These are phyloP conservation scores for Hygrophoropsis aurantiaca DNA, from an alignment of 768 basidiomycete species.

Conservation along the genomic window DNA sequence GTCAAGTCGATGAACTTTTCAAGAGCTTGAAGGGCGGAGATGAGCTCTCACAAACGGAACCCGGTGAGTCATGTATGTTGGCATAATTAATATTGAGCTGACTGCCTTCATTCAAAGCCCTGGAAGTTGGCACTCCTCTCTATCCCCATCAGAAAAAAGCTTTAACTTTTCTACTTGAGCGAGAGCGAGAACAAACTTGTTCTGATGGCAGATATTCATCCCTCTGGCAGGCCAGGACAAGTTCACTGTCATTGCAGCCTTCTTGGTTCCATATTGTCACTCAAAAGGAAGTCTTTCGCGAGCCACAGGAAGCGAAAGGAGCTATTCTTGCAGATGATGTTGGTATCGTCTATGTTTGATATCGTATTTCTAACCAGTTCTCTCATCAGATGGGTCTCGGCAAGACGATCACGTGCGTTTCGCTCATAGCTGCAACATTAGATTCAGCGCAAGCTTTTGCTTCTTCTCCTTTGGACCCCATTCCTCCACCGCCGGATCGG, in stretches of 20 bases:
- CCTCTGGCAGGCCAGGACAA: constrained; percentile 63
- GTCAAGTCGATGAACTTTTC: constrained; percentile 93
- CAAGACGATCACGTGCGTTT: constrained; percentile 95
- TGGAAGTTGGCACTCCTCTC: constrained; percentile 78
- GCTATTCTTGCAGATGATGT: constrained; percentile 97
- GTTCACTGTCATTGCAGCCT: constrained; percentile 44
- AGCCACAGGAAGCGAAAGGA: constrained; percentile 77
- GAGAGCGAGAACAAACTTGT: constrained; percentile 66
- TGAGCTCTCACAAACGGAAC: constrained; percentile 83
- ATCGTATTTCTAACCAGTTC: constrained; percentile 12
- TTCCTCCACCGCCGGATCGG: constrained; percentile 41
- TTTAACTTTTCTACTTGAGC: constrained; percentile 89
- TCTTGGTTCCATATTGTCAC: constrained; percentile 87
- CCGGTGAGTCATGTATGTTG: constrained; percentile 53
- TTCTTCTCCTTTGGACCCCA: constrained; percentile 46
- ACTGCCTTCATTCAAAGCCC: constrained; percentile 38
- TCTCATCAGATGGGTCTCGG: constrained; percentile 88
- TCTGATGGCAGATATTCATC: constrained; percentile 65
- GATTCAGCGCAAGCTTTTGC: constrained; percentile 67
- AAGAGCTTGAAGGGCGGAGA: constrained; percentile 84
- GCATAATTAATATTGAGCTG: constrained; percentile 13
- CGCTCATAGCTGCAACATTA: constrained; percentile 87
- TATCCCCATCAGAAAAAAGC: constrained; percentile 99
- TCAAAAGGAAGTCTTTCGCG: constrained; percentile 64
- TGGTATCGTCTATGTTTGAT: constrained; percentile 33